Evolutionary conservation across 306 rosid species (phyloP).

Genomic region (Delonix regia): DNA sequence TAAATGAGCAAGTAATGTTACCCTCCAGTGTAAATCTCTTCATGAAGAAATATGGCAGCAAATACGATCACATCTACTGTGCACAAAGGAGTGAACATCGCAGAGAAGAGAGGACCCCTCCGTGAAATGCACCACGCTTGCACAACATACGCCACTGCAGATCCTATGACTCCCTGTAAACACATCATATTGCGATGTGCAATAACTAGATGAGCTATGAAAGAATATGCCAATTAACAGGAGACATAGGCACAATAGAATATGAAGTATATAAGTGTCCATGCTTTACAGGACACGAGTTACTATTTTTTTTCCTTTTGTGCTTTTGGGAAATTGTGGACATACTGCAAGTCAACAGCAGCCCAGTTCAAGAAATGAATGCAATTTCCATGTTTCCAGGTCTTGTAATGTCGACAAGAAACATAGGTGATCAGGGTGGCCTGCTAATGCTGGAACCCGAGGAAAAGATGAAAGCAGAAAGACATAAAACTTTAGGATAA

Average conservation of each 20-base stretch:
- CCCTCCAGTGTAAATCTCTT: neutral
- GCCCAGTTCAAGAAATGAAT: slow-evolving; percentile 38
- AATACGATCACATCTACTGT: neutral
- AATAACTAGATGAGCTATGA: neutral
- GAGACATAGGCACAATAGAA: no score
- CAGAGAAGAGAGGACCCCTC: neutral
- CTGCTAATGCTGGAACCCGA: slow-evolving; percentile 56
- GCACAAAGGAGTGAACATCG: neutral
- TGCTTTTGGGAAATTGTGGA: neutral
- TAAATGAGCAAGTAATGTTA: neutral
- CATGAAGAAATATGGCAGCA: neutral
- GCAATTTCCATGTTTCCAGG: slow-evolving; percentile 47
- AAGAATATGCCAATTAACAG: no score
- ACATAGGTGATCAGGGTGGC: slow-evolving; percentile 59
- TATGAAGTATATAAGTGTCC: no score
- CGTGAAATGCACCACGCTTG: neutral
- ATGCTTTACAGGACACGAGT: no score
- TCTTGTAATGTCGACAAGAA: slow-evolving; percentile 43
- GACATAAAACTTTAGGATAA: no score
- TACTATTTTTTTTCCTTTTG: neutral
- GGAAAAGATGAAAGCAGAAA: neutral
- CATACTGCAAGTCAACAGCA: slow-evolving; percentile 30
- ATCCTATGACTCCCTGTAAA: slow-evolving; percentile 58
- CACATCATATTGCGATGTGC: neutral
- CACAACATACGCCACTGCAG: slow-evolving; percentile 35